Percentiles rank a stretch among this genome's conserved stretches.
Conservation (phyloP, 2,329 filamentous ascomycete genomes). For the Bipolaris gigantea region DNA sequence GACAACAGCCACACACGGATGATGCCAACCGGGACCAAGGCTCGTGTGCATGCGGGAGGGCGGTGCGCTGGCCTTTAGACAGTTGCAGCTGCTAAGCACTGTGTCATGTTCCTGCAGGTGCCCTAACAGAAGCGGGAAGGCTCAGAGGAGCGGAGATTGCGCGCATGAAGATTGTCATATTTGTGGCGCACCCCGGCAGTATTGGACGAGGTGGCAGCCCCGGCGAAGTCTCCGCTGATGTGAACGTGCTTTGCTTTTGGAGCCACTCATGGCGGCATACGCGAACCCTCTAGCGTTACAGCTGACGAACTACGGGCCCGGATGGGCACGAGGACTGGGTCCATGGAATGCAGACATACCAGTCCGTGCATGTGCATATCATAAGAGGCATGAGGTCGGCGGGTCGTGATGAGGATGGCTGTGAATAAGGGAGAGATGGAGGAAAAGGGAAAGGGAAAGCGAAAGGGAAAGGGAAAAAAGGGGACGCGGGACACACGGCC, state of each 20-base stretch:
- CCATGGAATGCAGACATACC: slow-evolving; percentile 5
- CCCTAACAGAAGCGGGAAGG: slow-evolving; percentile 11
- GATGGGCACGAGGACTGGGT: slow-evolving; percentile 12
- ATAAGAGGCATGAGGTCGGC: slow-evolving; percentile 11
- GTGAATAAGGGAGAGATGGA: not conserved
- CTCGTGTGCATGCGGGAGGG: slow-evolving; percentile 12
- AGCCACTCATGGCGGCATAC: not conserved
- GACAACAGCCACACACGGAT: slow-evolving; percentile 11
- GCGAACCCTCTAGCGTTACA: not conserved
- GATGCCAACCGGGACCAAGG: slow-evolving; percentile 11
- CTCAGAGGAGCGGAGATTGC: slow-evolving; percentile 20
- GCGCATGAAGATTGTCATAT: slow-evolving; percentile 7
- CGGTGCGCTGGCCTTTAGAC: slow-evolving; percentile 21
- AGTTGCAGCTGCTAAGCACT: not conserved
- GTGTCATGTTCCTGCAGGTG: slow-evolving; percentile 23
- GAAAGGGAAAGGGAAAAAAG: slow-evolving; percentile 21
- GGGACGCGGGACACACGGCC: slow-evolving; percentile 3
- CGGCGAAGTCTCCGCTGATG: slow-evolving; percentile 1
- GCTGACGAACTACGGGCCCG: slow-evolving; percentile 2
- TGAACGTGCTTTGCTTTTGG: not conserved
- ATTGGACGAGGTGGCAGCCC: slow-evolving; percentile 6
- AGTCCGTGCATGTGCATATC: slow-evolving; percentile 16
- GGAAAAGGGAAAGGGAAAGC: not conserved
- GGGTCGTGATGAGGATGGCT: slow-evolving; percentile 18
- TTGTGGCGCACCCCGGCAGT: slow-evolving; percentile 16